A percentile compares a stretch with the other conserved stretches of the same genome.
Evolutionary conservation across 768 basidiomycete species (phyloP).

Genomic region (Mycena belliarum): DNA sequence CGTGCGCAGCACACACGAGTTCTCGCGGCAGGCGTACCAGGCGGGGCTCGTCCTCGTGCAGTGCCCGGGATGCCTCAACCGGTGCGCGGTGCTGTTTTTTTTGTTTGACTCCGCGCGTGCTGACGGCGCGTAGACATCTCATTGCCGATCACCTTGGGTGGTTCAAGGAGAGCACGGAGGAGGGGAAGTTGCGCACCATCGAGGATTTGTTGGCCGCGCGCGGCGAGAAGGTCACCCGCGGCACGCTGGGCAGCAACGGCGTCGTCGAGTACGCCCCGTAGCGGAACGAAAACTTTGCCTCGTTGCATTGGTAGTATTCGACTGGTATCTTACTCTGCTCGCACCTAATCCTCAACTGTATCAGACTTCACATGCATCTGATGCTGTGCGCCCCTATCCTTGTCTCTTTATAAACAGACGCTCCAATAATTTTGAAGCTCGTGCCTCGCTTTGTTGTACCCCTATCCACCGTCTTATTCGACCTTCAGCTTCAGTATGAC

Average conservation of each 20-base stretch:
- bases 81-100: conserved; percentile 49
- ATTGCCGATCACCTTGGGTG: conserved; percentile 91
- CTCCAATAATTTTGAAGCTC: too few relatives aligned
- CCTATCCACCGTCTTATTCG: too few relatives aligned
- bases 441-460: too few relatives aligned
- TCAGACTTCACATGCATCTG: too few relatives aligned
- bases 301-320: too few relatives aligned
- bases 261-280: conserved; percentile 13
- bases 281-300: too few relatives aligned
- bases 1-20: conserved; percentile 82
- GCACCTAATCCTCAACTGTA: too few relatives aligned
- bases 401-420: too few relatives aligned
- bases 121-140: conserved; percentile 54
- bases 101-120: background rate
- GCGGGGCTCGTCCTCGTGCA: conserved; percentile 88
- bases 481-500: too few relatives aligned
- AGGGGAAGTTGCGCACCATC: conserved; percentile 72
- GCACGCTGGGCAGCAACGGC: conserved; percentile 9
- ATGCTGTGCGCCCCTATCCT: too few relatives aligned
- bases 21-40: conserved; percentile 82
- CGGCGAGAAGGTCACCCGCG: conserved; percentile 56
- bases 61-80: conserved; percentile 87
- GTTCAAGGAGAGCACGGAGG: conserved; percentile 83
- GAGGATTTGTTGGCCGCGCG: conserved; percentile 79
- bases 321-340: too few relatives aligned